Conservation (phyloP, 1,139 yeast genomes). For the Taiozyma sp. region DNA sequence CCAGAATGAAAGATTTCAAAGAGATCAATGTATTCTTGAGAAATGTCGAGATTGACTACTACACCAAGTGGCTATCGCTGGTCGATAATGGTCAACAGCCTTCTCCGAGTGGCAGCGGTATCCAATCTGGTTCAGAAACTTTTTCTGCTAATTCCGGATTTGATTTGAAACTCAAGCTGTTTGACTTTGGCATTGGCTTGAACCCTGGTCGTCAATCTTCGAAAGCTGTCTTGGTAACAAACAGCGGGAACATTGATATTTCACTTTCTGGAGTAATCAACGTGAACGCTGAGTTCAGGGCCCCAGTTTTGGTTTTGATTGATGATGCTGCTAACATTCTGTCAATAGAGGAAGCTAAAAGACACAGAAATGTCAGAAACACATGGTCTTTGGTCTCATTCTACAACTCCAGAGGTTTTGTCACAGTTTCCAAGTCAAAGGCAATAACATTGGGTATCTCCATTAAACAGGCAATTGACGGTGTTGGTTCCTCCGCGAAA, state of each 20-base stretch:
- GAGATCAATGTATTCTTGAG: slow-evolving; percentile 37
- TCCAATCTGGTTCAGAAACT: slow-evolving; percentile 6
- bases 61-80: slow-evolving; percentile 49
- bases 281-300: slow-evolving; percentile 42
- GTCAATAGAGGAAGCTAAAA: slow-evolving; percentile 19
- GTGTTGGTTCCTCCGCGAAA: slow-evolving; percentile 3
- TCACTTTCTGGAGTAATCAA: slow-evolving; percentile 32
- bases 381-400: slow-evolving; percentile 32
- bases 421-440: slow-evolving; percentile 40
- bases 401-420: slow-evolving; percentile 38
- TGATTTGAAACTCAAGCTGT: slow-evolving; percentile 41
- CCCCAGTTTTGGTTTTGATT: slow-evolving; percentile 43
- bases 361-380: slow-evolving; percentile 15
- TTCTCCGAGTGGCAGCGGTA: slow-evolving; percentile 4
- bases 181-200: slow-evolving; percentile 52
- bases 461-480: slow-evolving; percentile 7
- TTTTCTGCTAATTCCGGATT: slow-evolving; percentile 11
- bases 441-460: slow-evolving; percentile 28
- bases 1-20: slow-evolving; percentile 25
- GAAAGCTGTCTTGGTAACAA: slow-evolving; percentile 46
- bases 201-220: slow-evolving; percentile 55
- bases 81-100: slow-evolving; percentile 9
- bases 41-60: slow-evolving; percentile 44
- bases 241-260: slow-evolving; percentile 50
- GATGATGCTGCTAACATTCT: slow-evolving; percentile 46